Conservation (phyloP, 148 eudicot species). For the Diospyros lotus region DNA sequence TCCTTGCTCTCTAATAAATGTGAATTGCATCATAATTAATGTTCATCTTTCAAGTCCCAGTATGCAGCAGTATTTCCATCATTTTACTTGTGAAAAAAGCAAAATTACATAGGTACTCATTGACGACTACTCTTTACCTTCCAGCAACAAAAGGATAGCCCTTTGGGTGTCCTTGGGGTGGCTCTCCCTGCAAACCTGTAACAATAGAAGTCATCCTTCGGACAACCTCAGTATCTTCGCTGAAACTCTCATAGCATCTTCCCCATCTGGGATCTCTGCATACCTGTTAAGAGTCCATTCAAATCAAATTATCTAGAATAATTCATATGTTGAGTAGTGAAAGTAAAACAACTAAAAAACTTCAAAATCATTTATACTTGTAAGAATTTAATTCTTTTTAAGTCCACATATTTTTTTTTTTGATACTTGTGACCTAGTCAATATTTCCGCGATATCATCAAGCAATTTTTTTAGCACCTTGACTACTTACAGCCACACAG, state of each 20-base stretch:
- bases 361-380: too few relatives aligned
- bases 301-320: not conserved
- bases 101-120: not conserved
- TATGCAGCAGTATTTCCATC: not conserved
- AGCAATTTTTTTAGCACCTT: not conserved
- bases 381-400: too few relatives aligned
- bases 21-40: not conserved
- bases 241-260: constrained; percentile 79
- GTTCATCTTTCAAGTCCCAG: not conserved
- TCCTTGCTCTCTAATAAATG: not conserved
- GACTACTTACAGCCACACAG: constrained; percentile 74
- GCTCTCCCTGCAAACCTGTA: constrained; percentile 74
- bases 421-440: too few relatives aligned
- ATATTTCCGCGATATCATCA: not conserved
- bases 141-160: constrained; percentile 87
- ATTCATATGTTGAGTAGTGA: too few relatives aligned
- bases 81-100: not conserved
- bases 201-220: constrained; percentile 77
- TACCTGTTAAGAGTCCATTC: constrained; percentile 39
- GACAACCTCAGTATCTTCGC: constrained; percentile 78
- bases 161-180: constrained; percentile 54
- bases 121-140: constrained; percentile 39
- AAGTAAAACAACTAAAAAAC: not conserved
- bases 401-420: not conserved
- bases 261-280: constrained; percentile 96